phyloP scores from a whole-genome alignment of 495 filamentous ascomycete genomes.

The Ascobolus immersus region DNA sequence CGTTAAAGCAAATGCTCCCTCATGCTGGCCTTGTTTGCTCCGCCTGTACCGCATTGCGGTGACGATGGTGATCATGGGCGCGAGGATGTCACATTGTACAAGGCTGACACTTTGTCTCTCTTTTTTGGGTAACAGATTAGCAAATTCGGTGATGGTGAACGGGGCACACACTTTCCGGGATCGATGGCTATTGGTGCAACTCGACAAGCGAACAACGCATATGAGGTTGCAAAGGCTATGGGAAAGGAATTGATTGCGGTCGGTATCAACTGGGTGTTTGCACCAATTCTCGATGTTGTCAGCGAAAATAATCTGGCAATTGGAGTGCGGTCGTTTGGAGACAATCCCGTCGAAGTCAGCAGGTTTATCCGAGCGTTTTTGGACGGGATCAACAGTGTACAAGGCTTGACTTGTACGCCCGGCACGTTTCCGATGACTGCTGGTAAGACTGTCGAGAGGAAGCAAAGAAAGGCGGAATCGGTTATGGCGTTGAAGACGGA shows the following conservation, averaged over 20 bases:
- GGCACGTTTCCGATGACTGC: slow-evolving; percentile 16
- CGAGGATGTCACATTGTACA: not conserved
- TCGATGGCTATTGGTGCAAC: slow-evolving; percentile 17
- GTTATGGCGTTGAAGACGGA: slow-evolving; percentile 10
- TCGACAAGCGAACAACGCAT: slow-evolving; percentile 15
- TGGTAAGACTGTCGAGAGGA: slow-evolving; percentile 1
- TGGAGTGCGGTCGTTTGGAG: slow-evolving; percentile 16
- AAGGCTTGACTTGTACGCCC: slow-evolving; percentile 16
- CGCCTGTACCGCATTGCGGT: no score
- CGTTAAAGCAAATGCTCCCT: slow-evolving; percentile 3
- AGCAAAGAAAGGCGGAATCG: slow-evolving; percentile 10
- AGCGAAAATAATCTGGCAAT: slow-evolving; percentile 11
- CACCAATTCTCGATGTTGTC: slow-evolving; percentile 16
- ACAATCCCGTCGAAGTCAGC: slow-evolving; percentile 15
- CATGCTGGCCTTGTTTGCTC: no score
- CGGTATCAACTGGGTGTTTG: slow-evolving; percentile 19
- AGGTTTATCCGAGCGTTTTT: slow-evolving; percentile 16
- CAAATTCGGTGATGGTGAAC: slow-evolving; percentile 15
- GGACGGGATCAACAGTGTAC: slow-evolving; percentile 15
- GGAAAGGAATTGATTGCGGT: slow-evolving; percentile 15
- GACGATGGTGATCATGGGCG: no score
- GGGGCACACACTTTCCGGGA: slow-evolving; percentile 17
- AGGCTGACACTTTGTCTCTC: slow-evolving; percentile 1
- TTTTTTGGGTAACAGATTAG: slow-evolving; percentile 14
- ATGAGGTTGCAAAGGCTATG: slow-evolving; percentile 17